Conservation (phyloP, 1,284 basidiomycete genomes). For the Coniophora puteana region DNA sequence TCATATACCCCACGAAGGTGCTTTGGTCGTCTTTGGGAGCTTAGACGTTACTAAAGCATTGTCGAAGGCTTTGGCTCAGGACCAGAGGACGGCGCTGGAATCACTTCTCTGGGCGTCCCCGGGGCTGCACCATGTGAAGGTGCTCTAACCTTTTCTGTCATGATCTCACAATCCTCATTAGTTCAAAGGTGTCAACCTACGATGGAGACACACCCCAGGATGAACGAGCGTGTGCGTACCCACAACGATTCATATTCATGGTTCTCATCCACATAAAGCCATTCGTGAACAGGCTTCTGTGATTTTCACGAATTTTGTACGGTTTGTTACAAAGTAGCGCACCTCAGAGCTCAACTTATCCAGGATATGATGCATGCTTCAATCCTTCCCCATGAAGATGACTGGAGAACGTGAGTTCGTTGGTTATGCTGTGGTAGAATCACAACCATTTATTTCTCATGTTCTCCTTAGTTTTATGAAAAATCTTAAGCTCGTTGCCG, state of each 20-base stretch:
- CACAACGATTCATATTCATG: not conserved
- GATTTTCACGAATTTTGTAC: slow-evolving; percentile 76
- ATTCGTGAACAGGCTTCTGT: slow-evolving; percentile 66
- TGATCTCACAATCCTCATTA: not conserved
- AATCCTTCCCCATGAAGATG: slow-evolving; percentile 81
- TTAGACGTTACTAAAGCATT: not conserved
- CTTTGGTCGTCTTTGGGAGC: not conserved
- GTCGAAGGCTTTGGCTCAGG: slow-evolving; percentile 80
- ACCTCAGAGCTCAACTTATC: not conserved
- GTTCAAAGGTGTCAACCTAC: slow-evolving; percentile 65
- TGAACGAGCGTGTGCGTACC: slow-evolving; percentile 44
- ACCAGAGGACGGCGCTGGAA: slow-evolving; percentile 72
- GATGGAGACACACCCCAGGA: slow-evolving; percentile 87
- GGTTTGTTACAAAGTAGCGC: slow-evolving; percentile 14
- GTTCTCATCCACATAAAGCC: slow-evolving; percentile 30
- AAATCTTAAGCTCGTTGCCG: slow-evolving; percentile 75
- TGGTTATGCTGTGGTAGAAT: slow-evolving; percentile 4
- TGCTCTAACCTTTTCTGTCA: slow-evolving; percentile 33
- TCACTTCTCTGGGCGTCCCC: slow-evolving; percentile 62
- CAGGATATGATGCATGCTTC: slow-evolving; percentile 88
- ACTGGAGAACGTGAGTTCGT: slow-evolving; percentile 66
- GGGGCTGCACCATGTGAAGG: slow-evolving; percentile 57
- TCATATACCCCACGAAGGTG: slow-evolving; percentile 89
- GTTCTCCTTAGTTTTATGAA: slow-evolving; percentile 54
- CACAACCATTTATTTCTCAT: too few species aligned